Conservation (phyloP, 371 early-diverging fungal genomes). For the Modicella reniformis region DNA sequence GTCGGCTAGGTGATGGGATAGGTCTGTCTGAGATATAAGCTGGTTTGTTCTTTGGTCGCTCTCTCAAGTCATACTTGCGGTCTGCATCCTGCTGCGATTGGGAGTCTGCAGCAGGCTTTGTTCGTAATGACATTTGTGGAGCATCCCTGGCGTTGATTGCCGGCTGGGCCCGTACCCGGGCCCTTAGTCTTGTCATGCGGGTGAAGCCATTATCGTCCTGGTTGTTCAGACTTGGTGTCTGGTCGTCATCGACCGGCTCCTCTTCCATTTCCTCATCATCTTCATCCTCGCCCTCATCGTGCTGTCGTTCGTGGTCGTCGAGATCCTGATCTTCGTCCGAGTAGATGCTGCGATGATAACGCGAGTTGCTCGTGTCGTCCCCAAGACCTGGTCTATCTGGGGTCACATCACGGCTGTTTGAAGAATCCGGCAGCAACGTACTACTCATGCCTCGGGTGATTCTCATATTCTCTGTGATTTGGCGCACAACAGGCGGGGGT, state of each 20-base stretch:
- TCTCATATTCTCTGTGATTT: constrained; percentile 48
- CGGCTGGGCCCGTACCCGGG: constrained; percentile 31
- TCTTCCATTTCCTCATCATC: constrained; percentile 40
- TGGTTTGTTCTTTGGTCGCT: constrained; percentile 50
- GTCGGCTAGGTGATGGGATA: constrained; percentile 33
- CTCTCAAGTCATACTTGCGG: constrained; percentile 48
- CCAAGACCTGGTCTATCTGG: constrained; percentile 26
- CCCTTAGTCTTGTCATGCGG: constrained; percentile 46
- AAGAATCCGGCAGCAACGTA: constrained; percentile 29
- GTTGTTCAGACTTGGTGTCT: constrained; percentile 13
- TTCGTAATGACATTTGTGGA: constrained; percentile 20
- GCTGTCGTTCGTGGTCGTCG: constrained; percentile 17
- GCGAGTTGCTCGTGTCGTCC: constrained; percentile 10
- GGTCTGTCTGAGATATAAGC: constrained; percentile 49
- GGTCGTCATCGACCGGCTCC: constrained; percentile 19
- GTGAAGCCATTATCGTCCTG: constrained; percentile 20
- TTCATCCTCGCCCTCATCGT: constrained; percentile 26
- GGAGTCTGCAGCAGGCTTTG: constrained; percentile 27
- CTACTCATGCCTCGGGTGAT: constrained; percentile 49
- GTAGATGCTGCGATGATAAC: constrained; percentile 20
- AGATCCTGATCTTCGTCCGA: constrained; percentile 39
- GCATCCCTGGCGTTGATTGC: constrained; percentile 15
- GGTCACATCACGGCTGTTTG: constrained; percentile 44
- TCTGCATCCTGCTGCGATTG: constrained; percentile 40
- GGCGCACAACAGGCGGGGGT: constrained; percentile 22